Evolutionary conservation across 345 rosid species (phyloP), one percentile per base, ranked within the genome.

Genomic region (Hirschfeldia incana): DNA sequence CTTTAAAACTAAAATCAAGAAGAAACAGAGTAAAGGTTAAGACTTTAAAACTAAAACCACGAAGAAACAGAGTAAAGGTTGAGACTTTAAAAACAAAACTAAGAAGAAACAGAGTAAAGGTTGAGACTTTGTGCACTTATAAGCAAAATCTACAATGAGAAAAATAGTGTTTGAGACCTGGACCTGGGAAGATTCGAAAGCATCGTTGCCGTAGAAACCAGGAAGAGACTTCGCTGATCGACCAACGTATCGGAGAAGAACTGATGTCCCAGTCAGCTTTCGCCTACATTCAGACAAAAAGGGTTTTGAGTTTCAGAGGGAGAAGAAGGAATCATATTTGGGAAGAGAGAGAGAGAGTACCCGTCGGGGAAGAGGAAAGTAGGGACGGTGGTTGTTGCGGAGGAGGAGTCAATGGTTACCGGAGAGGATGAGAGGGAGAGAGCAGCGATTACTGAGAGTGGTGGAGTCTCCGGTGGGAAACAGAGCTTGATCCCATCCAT

Each of bases 211-310:
- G 71, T 89, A 93, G 26, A 93, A 84, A 73, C 81, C 46, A 16
- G 84, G 83, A 65, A 87, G 17, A 27, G 39, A 44, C 16, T 15
- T 70, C 9, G 86, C 78, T 16, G 84, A 77, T 16, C 96, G 88
- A 70, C 87, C 97, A 68, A 90, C 80, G 51, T 84, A 83, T 0
- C 93, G 92, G 4, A 91, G 94, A 77, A 92, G 87, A 29, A 84
- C 92, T 46, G 61, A 61, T 0, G 87, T 29, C 11, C 97, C 96
- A 2, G 74, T 85, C 85, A 94, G 63, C 83, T 84, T 84, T 16
- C 63, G 62, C 88, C 97, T 93, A 67, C 15, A 11, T 67, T 55
- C 26, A 29, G 10, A 36, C 30, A 64, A 33, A 39, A 42, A 42
- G 1, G 21, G 53, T 0, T 17, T 69, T 49, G 17, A 17, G 39